Base-by-base conservation (phyloP, 768 basidiomycete species). In the Tephrocybe rancida region DNA sequence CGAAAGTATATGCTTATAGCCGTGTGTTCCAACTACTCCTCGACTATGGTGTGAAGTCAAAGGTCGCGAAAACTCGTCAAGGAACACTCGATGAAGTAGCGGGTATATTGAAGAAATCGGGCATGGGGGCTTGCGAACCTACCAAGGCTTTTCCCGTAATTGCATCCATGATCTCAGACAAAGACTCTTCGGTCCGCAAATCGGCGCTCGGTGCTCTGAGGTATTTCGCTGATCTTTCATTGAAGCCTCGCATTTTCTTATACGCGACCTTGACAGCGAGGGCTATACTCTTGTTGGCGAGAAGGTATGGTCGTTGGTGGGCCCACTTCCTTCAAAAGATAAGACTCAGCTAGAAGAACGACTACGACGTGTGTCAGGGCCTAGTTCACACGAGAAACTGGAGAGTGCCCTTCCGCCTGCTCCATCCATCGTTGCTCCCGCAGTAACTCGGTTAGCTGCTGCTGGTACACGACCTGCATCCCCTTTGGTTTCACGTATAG, bases 311-410 rank as follows among this genome's bases (percentile, higher is more conserved):
- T 73, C 80, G 10, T 70, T 88, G 9, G 89, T 94, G 39, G 92
- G 92, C 1, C 61, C 77, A 8, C 73, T 97, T 25, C 81, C 87
- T 41, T 75, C 89, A 4, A 96, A 96, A 68, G 94, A 95, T 64
- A 94, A 90, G 64, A 93, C 92, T 8, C 92, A 95, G 63, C 80
- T 97, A 26, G 94, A 96, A 68, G 95, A 95, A 64, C 83, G 92
- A 7, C 72, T 97, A 25, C 87, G 90, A 42, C 87, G 92, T 29
- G 83, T 92, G n/a, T 75, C 86, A 26, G 87, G 87, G 5, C 83
- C 88, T 27, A 82, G 81, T 59, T 73, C 73, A 26, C 71, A 72
- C 58, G 75, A 77, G 14, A 78, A 77, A 58, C 64, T 67, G 19
- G 72, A 76, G 19, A 32, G 50, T 7, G 42, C 55, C n/a, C 29